These are phyloP conservation scores for Nakataea oryzae DNA, from an alignment of 2,329 filamentous ascomycete species.

Conservation along the genomic window DNA sequence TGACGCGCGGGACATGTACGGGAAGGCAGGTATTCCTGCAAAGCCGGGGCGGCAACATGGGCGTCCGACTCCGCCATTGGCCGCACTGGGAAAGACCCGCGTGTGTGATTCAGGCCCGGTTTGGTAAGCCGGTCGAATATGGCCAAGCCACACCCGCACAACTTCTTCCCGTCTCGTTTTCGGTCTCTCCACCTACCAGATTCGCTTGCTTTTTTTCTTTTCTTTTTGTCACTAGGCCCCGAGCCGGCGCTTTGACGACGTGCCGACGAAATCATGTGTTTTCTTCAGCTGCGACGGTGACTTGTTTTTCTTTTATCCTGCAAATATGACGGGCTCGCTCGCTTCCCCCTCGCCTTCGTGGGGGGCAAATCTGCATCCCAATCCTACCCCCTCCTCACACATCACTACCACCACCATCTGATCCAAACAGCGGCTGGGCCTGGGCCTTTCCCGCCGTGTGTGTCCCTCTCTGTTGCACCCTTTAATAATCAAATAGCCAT, in stretches of 20 bases:
- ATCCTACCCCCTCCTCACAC: neutral
- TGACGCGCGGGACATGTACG: neutral
- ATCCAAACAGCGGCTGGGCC: neutral
- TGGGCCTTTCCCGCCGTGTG: neutral
- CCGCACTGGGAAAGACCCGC: neutral
- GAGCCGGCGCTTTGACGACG: neutral
- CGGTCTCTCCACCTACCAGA: neutral
- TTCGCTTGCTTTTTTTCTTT: too few relatives aligned
- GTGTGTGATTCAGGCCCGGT: neutral
- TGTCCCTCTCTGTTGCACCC: neutral
- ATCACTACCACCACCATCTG: too few relatives aligned
- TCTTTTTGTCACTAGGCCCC: neutral
- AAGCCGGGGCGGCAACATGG: neutral
- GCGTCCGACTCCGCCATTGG: neutral
- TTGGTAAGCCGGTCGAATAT: neutral
- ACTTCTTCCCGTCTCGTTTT: too few relatives aligned
- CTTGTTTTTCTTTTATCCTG: too few relatives aligned
- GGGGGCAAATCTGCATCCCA: neutral
- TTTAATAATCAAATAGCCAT: neutral
- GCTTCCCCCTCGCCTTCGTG: neutral
- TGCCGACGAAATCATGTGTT: neutral
- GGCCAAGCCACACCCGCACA: neutral
- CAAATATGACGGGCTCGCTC: neutral
- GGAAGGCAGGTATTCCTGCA: neutral
- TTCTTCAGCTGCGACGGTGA: neutral